Evolutionary conservation across 345 rosid species (phyloP), one percentile per base, ranked within the genome.

Genomic region (Euphorbia tirucalli): DNA sequence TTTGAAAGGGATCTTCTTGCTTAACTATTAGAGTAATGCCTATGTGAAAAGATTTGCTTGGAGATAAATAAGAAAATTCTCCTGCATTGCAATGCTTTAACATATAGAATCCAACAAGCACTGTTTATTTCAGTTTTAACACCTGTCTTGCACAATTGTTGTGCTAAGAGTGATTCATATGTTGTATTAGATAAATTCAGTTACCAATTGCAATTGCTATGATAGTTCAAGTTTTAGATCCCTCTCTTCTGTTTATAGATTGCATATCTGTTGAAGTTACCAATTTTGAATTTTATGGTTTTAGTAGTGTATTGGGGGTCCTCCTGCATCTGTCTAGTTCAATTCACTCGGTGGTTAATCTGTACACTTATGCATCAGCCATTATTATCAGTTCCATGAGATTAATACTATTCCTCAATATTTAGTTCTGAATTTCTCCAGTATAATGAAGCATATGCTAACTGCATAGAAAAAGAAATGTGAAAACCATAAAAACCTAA

Each of bases 1-100:
- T 68, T 35, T 11, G 55, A 61, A 66, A 41, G 15, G 71, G 73
- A 72, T 50, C 32, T 30, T 60, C 32, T 30, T 64, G 22, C 54
- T 4, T 73, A 4, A 13, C 44, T 55, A 54, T 8, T 54, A n/a
- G n/a, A n/a, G n/a, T n/a, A n/a, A n/a, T n/a, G n/a, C n/a, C n/a
- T n/a, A n/a, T n/a, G n/a, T n/a, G n/a, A n/a, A n/a, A n/a, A n/a
- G n/a, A n/a, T n/a, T n/a, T n/a, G n/a, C n/a, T n/a, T n/a, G n/a
- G n/a, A n/a, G n/a, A n/a, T 8, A 30, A 13, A 21, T 28, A 44
- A 18, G 50, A 49, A 68, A 61, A 41, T n/a, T 13, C 60, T 57
- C 50, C 30, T n/a, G 56, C 39, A 32, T 22, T 48, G 28, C 30
- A 31, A 46, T 66, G 70, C 65, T 71, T 46, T 10, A 54, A 32